Base-by-base conservation (phyloP, 2,329 filamentous ascomycete genomes). In the Huntiella omanensis region DNA sequence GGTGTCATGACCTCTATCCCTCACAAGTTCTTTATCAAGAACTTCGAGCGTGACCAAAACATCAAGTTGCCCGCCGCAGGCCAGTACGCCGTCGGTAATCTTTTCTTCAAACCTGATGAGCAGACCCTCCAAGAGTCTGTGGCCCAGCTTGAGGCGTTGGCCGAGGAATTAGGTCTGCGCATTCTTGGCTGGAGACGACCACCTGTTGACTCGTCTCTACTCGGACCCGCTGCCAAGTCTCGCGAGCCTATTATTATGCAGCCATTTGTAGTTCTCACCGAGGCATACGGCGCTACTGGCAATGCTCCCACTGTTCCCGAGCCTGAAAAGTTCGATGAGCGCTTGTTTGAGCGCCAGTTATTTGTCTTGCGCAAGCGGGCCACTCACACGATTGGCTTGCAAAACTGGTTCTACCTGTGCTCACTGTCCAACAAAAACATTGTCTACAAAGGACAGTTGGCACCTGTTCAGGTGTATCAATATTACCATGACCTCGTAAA, bases 1-100 rank as follows among this genome's bases (percentile, higher is more conserved):
- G 91, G 91, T 75, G 88, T 96, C 60, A 98, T 98, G 91, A 96
- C 88, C 54, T 95, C 87, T 50, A 94, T 98, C 58, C 91, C 91
- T 50, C 88, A 96, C 70, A 86, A 80, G 64, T 96, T 98, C 70
- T 96, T 98, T 63, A 71, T 94, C 61, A 98, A 96, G 73, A 93
- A 96, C 64, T 96, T 96, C 63, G 86, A 84, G 63, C 81, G 80
- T 56, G 85, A 95, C 66, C 81, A 85, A 59, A 82, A 80, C 60
- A 79, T 91, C 59, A 81, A 85, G 64, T 71, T 98, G 53, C 91
- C 91, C 51, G 79, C 82, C 52, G 70, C 79, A 53, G 91, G 88
- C 56, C 85, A 96, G 66, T 98, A 98, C 67, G 91, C 91, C 51
- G 87, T 87, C 57, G 88, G 88, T 57, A 98, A 98, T 65, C 65